These are phyloP conservation scores for Botrytis galanthina DNA, from an alignment of 2,329 filamentous ascomycete genomes.

Conservation along the genomic window DNA sequence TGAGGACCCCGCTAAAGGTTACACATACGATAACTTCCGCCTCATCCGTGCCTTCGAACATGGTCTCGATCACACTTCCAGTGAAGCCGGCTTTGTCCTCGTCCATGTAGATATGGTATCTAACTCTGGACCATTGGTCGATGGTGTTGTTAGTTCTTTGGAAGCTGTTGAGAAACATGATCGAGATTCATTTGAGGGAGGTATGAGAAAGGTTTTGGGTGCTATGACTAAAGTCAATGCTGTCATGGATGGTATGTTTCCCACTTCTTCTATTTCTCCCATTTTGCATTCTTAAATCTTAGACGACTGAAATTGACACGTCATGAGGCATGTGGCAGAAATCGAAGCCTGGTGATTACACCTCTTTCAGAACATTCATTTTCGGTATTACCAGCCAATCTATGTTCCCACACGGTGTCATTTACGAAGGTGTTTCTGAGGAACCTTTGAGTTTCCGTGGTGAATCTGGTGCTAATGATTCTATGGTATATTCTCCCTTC, in stretches of 20 bases:
- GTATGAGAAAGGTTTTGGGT: slow-evolving; percentile 58
- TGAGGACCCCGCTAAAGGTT: slow-evolving; percentile 53
- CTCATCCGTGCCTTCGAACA: slow-evolving; percentile 89
- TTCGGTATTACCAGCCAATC: slow-evolving; percentile 91
- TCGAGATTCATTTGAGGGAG: slow-evolving; percentile 61
- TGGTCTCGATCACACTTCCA: slow-evolving; percentile 80
- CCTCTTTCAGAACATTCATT: slow-evolving; percentile 92
- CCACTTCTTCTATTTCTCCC: background rate
- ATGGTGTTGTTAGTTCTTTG: slow-evolving; percentile 67
- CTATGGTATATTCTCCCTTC: slow-evolving; percentile 57
- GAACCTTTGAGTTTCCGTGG: slow-evolving; percentile 81
- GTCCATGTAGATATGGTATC: slow-evolving; percentile 95
- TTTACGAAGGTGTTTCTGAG: slow-evolving; percentile 81
- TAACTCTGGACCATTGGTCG: slow-evolving; percentile 75
- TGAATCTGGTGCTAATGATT: slow-evolving; percentile 91
- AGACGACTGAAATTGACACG: slow-evolving; percentile 36
- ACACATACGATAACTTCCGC: slow-evolving; percentile 68
- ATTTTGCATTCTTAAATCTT: background rate
- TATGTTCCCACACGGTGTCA: slow-evolving; percentile 90
- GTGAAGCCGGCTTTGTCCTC: slow-evolving; percentile 93
- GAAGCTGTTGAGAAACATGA: slow-evolving; percentile 51
- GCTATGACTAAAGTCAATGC: slow-evolving; percentile 69
- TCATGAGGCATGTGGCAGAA: slow-evolving; percentile 78
- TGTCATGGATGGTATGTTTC: slow-evolving; percentile 68
- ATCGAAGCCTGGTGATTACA: slow-evolving; percentile 80